Evolutionary conservation across 768 basidiomycete genomes (phyloP).

Genomic region (Pulveroboletus ravenelii): DNA sequence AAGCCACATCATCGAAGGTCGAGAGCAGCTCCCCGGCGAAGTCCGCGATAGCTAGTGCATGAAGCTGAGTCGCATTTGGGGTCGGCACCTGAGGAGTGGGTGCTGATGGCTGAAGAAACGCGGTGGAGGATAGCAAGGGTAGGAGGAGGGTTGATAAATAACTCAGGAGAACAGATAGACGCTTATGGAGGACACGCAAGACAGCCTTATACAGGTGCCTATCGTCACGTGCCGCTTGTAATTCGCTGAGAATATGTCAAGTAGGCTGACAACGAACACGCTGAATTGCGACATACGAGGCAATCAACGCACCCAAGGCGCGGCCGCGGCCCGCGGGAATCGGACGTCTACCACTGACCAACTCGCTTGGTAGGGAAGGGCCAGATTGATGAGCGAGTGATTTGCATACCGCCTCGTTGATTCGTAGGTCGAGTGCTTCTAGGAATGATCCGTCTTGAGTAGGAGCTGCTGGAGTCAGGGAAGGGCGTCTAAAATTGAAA

Average conservation of each 20-base stretch:
- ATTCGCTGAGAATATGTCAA: constrained; percentile 46
- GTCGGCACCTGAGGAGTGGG: constrained; percentile 48
- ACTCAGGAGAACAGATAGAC: constrained; percentile 67
- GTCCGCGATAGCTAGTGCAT: constrained; percentile 62
- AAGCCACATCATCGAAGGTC: constrained; percentile 59
- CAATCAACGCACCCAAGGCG: constrained; percentile 62
- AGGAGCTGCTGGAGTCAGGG: constrained; percentile 35
- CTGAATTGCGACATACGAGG: constrained; percentile 48
- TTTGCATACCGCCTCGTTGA: constrained; percentile 79
- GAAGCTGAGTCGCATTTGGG: constrained; percentile 62
- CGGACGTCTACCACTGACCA: constrained; percentile 61
- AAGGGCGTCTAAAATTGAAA: constrained; percentile 55
- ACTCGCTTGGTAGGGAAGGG: constrained; percentile 46
- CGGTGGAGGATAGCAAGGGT: constrained; percentile 60
- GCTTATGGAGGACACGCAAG: constrained; percentile 68
- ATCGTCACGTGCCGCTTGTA: constrained; percentile 60
- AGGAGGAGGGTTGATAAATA: constrained; percentile 66
- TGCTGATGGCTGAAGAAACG: constrained; percentile 50
- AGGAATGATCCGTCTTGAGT: constrained; percentile 79
- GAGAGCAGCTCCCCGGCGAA: constrained; percentile 74
- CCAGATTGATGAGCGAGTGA: constrained; percentile 64
- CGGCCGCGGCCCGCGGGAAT: constrained; percentile 72
- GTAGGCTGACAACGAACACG: constrained; percentile 11
- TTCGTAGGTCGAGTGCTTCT: constrained; percentile 67
- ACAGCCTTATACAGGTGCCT: constrained; percentile 64